Percentiles rank a stretch among this genome's conserved stretches.
These are phyloP conservation scores for Phaffomyces antillensis DNA, from an alignment of 805 yeast species.

Conservation along the genomic window DNA sequence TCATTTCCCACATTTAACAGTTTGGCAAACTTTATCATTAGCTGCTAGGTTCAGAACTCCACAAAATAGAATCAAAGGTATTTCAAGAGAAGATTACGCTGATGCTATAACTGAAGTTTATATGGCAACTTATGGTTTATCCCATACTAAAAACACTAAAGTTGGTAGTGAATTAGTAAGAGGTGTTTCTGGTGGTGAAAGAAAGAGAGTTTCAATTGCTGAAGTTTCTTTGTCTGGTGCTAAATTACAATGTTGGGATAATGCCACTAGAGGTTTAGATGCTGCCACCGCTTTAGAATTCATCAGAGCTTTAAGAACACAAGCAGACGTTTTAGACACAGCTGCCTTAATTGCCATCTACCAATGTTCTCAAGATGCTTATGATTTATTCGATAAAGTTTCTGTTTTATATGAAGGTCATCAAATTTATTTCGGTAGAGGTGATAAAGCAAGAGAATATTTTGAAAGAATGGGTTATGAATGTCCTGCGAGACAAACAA, in stretches of 20 bases:
- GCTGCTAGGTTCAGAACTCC: slow-evolving; percentile 54
- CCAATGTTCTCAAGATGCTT: slow-evolving; percentile 50
- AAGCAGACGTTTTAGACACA: slow-evolving; percentile 40
- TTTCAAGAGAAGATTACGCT: slow-evolving; percentile 42
- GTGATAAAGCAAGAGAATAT: slow-evolving; percentile 38
- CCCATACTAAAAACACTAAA: slow-evolving; percentile 54
- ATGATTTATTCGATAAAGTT: slow-evolving; percentile 48
- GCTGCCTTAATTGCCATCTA: slow-evolving; percentile 57
- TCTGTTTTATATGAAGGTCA: slow-evolving; percentile 47
- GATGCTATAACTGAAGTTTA: slow-evolving; percentile 41
- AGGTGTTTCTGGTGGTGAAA: slow-evolving; percentile 73
- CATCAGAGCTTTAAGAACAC: slow-evolving; percentile 44
- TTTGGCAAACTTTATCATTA: slow-evolving; percentile 50
- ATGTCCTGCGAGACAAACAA: slow-evolving; percentile 51
- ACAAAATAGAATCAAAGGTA: slow-evolving; percentile 44
- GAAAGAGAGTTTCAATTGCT: slow-evolving; percentile 70
- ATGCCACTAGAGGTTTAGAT: slow-evolving; percentile 61
- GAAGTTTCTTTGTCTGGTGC: slow-evolving; percentile 49
- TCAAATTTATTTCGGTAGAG: slow-evolving; percentile 47
- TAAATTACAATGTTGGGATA: slow-evolving; percentile 46
- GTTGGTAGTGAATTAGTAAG: slow-evolving; percentile 62
- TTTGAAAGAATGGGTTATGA: slow-evolving; percentile 49
- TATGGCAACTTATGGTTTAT: slow-evolving; percentile 45
- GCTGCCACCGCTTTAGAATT: slow-evolving; percentile 56
- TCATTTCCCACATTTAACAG: slow-evolving; percentile 58